Evolutionary conservation across 2,329 filamentous ascomycete genomes (phyloP).

Genomic region (Beauveria sp.): DNA sequence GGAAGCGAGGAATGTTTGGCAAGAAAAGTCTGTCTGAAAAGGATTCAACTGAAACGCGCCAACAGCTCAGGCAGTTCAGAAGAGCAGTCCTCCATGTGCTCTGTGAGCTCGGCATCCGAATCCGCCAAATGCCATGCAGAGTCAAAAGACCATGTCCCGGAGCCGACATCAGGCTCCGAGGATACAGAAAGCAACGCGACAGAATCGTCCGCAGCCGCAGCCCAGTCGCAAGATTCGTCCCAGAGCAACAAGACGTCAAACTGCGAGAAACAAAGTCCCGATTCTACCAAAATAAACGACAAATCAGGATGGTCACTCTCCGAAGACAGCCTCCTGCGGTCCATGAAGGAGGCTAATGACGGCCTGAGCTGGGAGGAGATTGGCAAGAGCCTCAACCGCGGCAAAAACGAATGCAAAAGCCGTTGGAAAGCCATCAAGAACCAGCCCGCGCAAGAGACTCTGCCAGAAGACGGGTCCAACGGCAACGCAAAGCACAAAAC

Average conservation of each 20-base stretch:
- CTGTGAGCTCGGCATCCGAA: neutral
- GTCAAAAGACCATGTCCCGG: neutral
- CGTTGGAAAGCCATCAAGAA: conserved; percentile 3
- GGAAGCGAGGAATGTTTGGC: neutral
- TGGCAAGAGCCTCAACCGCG: neutral
- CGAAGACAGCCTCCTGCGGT: conserved; percentile 25
- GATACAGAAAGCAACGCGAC: neutral
- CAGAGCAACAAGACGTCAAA: neutral
- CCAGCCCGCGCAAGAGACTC: neutral
- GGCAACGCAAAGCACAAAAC: neutral
- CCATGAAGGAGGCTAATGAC: conserved; percentile 25
- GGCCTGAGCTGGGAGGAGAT: conserved; percentile 12
- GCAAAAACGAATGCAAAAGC: conserved; percentile 1
- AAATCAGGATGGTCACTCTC: conserved; percentile 22
- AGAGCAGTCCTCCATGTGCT: neutral
- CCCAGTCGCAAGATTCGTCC: neutral
- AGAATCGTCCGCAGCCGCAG: neutral
- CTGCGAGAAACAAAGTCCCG: neutral
- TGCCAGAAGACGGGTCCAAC: neutral
- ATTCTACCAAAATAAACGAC: neutral
- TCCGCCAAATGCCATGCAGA: neutral
- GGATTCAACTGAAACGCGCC: neutral
- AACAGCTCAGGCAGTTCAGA: neutral
- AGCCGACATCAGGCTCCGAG: neutral
- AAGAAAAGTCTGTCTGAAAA: neutral